These are phyloP conservation scores for Pseudogymnoascus destructans DNA, from an alignment of 2,329 filamentous ascomycete genomes.

Conservation along the genomic window DNA sequence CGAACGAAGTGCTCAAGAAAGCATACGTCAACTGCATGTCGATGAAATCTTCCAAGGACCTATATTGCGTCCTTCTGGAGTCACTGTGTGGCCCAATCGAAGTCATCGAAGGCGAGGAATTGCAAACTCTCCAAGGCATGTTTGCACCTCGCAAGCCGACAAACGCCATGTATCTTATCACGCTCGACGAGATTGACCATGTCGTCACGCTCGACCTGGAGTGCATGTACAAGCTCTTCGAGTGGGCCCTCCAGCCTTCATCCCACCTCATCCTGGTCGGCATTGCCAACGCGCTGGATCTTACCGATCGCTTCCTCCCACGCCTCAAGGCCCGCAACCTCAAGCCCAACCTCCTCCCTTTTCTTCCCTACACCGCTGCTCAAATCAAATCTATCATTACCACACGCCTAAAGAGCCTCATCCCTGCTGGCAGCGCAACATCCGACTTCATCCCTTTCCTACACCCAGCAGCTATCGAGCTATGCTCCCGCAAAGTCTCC, in stretches of 20 bases:
- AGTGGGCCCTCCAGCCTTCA: slow-evolving; percentile 76
- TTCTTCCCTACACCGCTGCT: slow-evolving; percentile 77
- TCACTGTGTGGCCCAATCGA: slow-evolving; percentile 49
- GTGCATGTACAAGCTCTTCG: slow-evolving; percentile 85
- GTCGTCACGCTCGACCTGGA: slow-evolving; percentile 80
- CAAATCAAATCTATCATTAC: slow-evolving; percentile 85
- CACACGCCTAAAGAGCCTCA: slow-evolving; percentile 62
- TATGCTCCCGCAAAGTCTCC: slow-evolving; percentile 89
- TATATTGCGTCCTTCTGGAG: slow-evolving; percentile 68
- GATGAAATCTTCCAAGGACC: slow-evolving; percentile 73
- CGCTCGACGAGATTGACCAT: slow-evolving; percentile 90
- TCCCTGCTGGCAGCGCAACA: slow-evolving; percentile 41
- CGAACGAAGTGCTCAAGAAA: slow-evolving; percentile 43
- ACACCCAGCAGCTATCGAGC: slow-evolving; percentile 83
- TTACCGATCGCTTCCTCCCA: slow-evolving; percentile 89
- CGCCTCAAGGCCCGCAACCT: slow-evolving; percentile 85
- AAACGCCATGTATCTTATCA: slow-evolving; percentile 57
- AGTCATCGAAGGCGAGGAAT: slow-evolving; percentile 51
- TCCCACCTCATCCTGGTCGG: slow-evolving; percentile 77
- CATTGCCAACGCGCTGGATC: slow-evolving; percentile 88
- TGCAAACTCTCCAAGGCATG: slow-evolving; percentile 52
- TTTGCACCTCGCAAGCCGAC: slow-evolving; percentile 52
- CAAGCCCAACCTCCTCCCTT: slow-evolving; percentile 78
- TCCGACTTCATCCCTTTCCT: slow-evolving; percentile 68
- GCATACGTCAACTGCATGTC: slow-evolving; percentile 96